These are phyloP conservation scores for Cunninghamia lanceolata DNA, from an alignment of 75 land plant species.

Conservation along the genomic window DNA sequence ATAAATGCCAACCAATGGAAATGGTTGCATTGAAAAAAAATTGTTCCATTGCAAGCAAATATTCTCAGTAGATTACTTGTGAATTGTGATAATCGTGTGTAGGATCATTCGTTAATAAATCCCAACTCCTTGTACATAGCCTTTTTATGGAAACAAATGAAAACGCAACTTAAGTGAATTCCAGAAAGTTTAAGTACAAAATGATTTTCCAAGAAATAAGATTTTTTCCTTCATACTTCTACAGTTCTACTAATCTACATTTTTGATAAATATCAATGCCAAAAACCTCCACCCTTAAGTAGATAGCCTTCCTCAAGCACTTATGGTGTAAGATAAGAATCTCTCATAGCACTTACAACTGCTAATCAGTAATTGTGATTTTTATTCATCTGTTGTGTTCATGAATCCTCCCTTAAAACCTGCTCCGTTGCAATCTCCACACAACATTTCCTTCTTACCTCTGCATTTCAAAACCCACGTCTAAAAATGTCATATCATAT, in stretches of 20 bases:
- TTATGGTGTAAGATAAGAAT: neutral
- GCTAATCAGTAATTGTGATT: neutral
- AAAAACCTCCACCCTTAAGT: neutral
- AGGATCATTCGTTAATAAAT: neutral
- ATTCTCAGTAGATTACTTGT: neutral
- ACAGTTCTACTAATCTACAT: neutral
- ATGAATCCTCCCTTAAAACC: slow-evolving; percentile 91
- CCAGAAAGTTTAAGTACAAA: neutral
- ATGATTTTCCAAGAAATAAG: neutral
- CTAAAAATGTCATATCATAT: neutral
- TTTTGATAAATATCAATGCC: neutral
- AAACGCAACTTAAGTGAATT: neutral
- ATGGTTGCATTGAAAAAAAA: neutral
- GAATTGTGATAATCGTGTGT: neutral
- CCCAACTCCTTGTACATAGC: neutral
- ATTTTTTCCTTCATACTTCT: neutral
- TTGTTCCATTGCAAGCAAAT: neutral
- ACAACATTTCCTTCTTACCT: slow-evolving; percentile 77
- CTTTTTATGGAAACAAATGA: neutral
- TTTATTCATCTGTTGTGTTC: slow-evolving; percentile 65
- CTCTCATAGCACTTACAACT: neutral
- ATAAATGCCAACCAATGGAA: neutral
- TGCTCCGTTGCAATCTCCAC: slow-evolving; percentile 91
- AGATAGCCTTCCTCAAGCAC: neutral
- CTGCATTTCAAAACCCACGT: slow-evolving; percentile 32